These are phyloP conservation scores for Ganoderma meredithae DNA, from an alignment of 1,284 basidiomycete genomes.

Conservation along the genomic window DNA sequence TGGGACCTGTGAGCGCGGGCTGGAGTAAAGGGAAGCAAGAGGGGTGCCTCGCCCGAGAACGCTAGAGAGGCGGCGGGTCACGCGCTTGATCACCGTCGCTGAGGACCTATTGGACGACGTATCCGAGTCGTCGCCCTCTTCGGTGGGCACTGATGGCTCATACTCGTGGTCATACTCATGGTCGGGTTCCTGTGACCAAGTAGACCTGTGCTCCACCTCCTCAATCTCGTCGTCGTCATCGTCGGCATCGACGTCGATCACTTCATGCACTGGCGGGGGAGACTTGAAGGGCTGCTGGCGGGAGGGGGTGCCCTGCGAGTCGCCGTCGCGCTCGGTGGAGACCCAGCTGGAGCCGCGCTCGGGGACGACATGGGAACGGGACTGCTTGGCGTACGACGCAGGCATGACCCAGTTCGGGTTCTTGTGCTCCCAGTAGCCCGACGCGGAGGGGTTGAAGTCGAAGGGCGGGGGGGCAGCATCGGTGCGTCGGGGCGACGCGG, in stretches of 20 bases:
- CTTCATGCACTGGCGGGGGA: constrained; percentile 7
- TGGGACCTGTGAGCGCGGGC: constrained; percentile 35
- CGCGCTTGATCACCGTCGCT: constrained; percentile 40
- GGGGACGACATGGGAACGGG: constrained; percentile 13
- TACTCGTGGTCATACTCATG: constrained; percentile 8
- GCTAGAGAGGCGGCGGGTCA: constrained; percentile 83
- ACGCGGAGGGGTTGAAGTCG: constrained; percentile 14
- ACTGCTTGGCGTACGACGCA: constrained; percentile 18
- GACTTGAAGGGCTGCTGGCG: background rate
- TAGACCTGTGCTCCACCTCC: background rate
- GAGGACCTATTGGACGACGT: constrained; percentile 20
- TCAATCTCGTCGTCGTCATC: constrained; percentile 15
- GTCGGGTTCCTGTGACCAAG: background rate
- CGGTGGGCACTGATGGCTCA: background rate
- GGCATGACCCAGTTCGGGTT: constrained; percentile 41
- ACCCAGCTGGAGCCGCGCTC: constrained; percentile 30
- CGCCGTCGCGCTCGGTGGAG: constrained; percentile 39
- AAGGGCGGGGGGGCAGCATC: constrained; percentile 9
- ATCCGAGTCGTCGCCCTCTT: constrained; percentile 10
- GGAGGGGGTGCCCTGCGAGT: constrained; percentile 17
- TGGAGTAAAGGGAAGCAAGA: constrained; percentile 38
- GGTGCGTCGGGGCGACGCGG: constrained; percentile 7
- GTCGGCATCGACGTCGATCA: constrained; percentile 19
- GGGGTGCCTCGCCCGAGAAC: constrained; percentile 33
- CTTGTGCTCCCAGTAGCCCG: constrained; percentile 28